phyloP scores from a whole-genome alignment of 192 early-diverging fungal genomes.

The Entrophospora sp. region DNA sequence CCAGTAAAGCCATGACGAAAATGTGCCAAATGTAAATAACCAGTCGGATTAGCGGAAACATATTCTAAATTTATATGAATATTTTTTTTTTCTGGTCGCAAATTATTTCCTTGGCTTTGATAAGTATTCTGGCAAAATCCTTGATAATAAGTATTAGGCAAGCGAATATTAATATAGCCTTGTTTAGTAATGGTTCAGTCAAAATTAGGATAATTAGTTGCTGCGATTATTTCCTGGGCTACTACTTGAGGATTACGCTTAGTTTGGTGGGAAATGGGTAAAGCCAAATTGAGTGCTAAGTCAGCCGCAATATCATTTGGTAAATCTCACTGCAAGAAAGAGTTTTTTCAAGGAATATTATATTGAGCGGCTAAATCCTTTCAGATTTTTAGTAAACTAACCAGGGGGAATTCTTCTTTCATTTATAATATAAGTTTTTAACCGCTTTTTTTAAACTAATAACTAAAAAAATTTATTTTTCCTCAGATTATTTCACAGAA shows the following conservation, averaged over 20 bases:
- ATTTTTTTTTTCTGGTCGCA: neutral
- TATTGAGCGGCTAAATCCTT: neutral
- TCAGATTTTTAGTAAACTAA: neutral
- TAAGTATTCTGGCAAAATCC: neutral
- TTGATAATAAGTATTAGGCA: neutral
- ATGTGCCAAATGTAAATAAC: neutral
- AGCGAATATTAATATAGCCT: constrained; percentile 3
- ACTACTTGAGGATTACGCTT: neutral
- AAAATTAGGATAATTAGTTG: neutral
- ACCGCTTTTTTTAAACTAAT: no score
- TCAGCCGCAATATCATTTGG: neutral
- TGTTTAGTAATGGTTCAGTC: neutral
- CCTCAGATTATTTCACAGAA: no score
- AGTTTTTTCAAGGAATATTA: constrained; percentile 15
- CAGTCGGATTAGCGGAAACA: neutral
- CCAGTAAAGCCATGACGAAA: constrained; percentile 1
- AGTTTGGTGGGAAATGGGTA: neutral
- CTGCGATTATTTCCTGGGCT: neutral
- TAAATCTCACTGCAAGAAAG: neutral
- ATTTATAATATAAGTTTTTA: no score
- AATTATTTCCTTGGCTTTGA: neutral
- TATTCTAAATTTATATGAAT: neutral
- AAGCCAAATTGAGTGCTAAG: constrained; percentile 2
- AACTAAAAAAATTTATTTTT: no score
- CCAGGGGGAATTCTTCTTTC: no score